Evolutionary conservation across 306 rosid genomes (phyloP).

Genomic region (Fragaria vesca): DNA sequence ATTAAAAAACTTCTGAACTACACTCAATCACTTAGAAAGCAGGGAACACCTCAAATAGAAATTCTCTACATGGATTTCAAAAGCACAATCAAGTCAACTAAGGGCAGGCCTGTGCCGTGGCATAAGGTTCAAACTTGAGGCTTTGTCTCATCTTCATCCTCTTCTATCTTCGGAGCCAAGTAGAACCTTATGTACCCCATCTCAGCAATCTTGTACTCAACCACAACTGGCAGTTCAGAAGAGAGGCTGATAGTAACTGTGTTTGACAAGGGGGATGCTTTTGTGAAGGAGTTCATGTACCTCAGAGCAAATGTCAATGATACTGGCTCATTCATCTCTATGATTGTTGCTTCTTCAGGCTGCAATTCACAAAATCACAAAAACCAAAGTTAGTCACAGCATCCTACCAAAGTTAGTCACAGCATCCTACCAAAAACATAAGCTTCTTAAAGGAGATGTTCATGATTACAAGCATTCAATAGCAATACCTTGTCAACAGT

Average conservation of each 20-base stretch:
- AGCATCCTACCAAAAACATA: neutral
- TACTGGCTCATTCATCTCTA: slow-evolving; percentile 89
- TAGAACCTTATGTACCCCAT: slow-evolving; percentile 74
- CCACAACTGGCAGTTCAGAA: slow-evolving; percentile 60
- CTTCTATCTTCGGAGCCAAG: slow-evolving; percentile 94
- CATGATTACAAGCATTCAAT: neutral
- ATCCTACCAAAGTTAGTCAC: neutral
- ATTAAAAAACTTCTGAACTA: slow-evolving; percentile 10
- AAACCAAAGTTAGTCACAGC: neutral
- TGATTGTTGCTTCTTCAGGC: slow-evolving; percentile 59
- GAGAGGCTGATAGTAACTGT: slow-evolving; percentile 64
- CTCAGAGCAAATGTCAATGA: slow-evolving; percentile 79
- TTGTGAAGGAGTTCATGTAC: slow-evolving; percentile 89
- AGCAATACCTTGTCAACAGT: slow-evolving; percentile 75
- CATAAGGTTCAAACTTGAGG: slow-evolving; percentile 22
- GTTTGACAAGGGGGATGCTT: slow-evolving; percentile 78
- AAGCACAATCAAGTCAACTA: neutral
- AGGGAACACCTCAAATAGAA: neutral
- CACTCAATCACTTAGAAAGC: slow-evolving; percentile 10
- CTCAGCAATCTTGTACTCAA: slow-evolving; percentile 65
- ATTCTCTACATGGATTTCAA: neutral
- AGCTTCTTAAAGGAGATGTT: neutral
- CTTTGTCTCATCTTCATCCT: slow-evolving; percentile 60
- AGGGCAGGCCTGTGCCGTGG: neutral
- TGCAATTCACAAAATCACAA: slow-evolving; percentile 20